These are phyloP conservation scores for Aspergillus sp. DNA, from an alignment of 2,329 filamentous ascomycete species.

Conservation along the genomic window DNA sequence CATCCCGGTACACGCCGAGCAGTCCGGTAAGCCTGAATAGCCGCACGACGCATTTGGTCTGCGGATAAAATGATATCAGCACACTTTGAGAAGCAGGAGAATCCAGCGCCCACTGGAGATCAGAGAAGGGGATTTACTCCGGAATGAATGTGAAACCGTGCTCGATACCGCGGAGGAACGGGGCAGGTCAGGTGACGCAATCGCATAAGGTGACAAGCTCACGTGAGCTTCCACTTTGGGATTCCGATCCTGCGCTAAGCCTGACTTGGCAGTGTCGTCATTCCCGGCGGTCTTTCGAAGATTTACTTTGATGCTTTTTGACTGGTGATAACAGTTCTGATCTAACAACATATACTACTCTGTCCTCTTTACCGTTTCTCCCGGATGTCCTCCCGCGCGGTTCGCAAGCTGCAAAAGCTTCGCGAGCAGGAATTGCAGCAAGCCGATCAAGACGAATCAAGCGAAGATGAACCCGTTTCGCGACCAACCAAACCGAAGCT, in stretches of 20 bases:
- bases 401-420: conserved; percentile 58
- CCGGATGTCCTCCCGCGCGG: conserved; percentile 59
- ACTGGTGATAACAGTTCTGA: background rate
- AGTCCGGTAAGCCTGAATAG: conserved; percentile 41
- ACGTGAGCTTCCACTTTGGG: background rate
- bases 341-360: background rate
- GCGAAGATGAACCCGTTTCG: conserved; percentile 33
- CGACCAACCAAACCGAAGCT: conserved; percentile 35
- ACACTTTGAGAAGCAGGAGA: conserved; percentile 1
- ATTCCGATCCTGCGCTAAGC: conserved; percentile 15
- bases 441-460: conserved; percentile 32
- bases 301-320: background rate
- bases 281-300: conserved; percentile 19
- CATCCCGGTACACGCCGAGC: conserved; percentile 41
- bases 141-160: too few species aligned
- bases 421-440: conserved; percentile 51
- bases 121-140: conserved; percentile 6
- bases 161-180: conserved; percentile 1
- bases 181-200: background rate
- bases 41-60: conserved; percentile 43
- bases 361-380: background rate
- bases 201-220: conserved; percentile 18
- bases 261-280: conserved; percentile 25
- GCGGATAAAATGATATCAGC: conserved; percentile 4
- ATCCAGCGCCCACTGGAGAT: conserved; percentile 7